Percentiles rank a stretch among this genome's conserved stretches.
These are phyloP conservation scores for Vaccinium vitisidaea DNA, from an alignment of 148 eudicot species.

Conservation along the genomic window DNA sequence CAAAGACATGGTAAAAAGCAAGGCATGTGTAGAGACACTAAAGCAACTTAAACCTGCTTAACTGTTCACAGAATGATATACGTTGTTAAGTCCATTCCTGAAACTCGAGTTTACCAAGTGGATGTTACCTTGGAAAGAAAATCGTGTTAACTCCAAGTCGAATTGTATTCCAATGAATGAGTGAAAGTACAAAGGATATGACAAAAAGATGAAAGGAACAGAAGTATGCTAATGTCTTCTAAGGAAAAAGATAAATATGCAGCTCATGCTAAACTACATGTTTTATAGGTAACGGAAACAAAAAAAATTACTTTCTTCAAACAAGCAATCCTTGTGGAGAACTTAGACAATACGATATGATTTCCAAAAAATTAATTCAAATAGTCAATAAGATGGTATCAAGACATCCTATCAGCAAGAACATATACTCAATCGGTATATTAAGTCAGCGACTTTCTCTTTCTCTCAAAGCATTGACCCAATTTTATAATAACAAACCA, in stretches of 20 bases:
- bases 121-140: not conserved
- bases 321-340: not conserved
- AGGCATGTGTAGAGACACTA: not conserved
- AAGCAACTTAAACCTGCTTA: not conserved
- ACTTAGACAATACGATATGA: not conserved
- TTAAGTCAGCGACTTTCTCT: not conserved
- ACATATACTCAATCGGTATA: not conserved
- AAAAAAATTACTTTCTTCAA: not conserved
- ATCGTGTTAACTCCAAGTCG: not conserved
- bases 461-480: not conserved
- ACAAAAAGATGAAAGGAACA: not conserved
- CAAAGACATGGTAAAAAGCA: not conserved
- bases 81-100: not conserved
- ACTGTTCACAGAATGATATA: not conserved
- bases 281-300: not conserved
- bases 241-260: not conserved
- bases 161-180: not conserved
- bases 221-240: not conserved
- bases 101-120: not conserved
- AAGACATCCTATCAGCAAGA: conserved; percentile 2
- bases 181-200: not conserved
- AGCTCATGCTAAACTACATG: not conserved
- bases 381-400: not conserved
- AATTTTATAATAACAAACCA: not conserved
- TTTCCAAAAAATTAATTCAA: not conserved